These are phyloP conservation scores for Mucor indicus DNA, from an alignment of 371 early-diverging fungal species.

Conservation along the genomic window DNA sequence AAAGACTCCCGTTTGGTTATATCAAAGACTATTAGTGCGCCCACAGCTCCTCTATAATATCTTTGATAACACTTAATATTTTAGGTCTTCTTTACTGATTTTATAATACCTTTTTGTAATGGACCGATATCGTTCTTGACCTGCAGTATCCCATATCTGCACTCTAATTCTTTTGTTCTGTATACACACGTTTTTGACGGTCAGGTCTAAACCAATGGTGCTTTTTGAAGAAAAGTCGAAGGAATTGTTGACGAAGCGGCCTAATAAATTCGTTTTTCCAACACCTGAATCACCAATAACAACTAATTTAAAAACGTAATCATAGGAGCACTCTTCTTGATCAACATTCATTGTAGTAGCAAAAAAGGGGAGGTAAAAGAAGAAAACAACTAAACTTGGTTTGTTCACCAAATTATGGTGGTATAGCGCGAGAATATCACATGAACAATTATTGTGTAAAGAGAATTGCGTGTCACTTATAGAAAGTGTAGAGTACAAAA, in stretches of 20 bases:
- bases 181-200: slow-evolving; percentile 13
- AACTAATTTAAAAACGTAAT: slow-evolving; percentile 43
- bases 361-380: neutral
- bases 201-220: slow-evolving; percentile 99
- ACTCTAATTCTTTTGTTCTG: slow-evolving; percentile 35
- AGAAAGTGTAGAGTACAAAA: too few relatives aligned
- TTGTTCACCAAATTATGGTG: neutral
- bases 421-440: too few relatives aligned
- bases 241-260: slow-evolving; percentile 80
- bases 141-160: slow-evolving; percentile 86
- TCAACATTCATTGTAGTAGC: neutral
- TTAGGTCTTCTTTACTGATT: too few relatives aligned
- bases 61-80: slow-evolving; percentile 2
- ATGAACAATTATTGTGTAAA: too few relatives aligned
- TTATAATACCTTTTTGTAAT: slow-evolving; percentile 48
- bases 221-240: slow-evolving; percentile 94
- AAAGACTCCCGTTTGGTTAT: slow-evolving; percentile 55
- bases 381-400: neutral
- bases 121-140: slow-evolving; percentile 71
- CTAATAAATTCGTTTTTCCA: slow-evolving; percentile 41
- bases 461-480: too few relatives aligned
- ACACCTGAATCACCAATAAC: slow-evolving; percentile 41
- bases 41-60: slow-evolving; percentile 34
- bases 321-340: slow-evolving; percentile 22
- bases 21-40: slow-evolving; percentile 31